A percentile compares a stretch with the other conserved stretches of the same genome.
Conservation (phyloP, 441 rosid genomes). For the Adansonia madagascariensis region DNA sequence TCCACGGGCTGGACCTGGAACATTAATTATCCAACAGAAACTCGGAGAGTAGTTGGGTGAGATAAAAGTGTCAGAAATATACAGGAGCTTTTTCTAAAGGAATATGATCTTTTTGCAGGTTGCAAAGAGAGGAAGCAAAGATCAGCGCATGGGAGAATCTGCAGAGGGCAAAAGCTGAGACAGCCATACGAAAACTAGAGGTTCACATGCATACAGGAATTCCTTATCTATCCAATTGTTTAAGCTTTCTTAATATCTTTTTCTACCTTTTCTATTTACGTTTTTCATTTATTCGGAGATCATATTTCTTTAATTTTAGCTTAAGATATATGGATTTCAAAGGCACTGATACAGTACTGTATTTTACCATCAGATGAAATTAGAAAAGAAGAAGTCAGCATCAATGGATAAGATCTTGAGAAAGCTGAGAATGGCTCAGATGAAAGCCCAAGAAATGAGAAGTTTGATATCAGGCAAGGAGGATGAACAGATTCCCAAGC, state of each 20-base stretch:
- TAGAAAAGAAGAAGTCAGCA: slow-evolving; percentile 84
- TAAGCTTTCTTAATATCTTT: slow-evolving; percentile 1
- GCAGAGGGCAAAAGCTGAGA: slow-evolving; percentile 93
- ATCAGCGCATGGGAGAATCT: slow-evolving; percentile 93
- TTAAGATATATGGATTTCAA: neutral
- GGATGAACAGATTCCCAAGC: slow-evolving; percentile 43
- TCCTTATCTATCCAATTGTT: neutral
- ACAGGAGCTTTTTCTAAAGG: neutral
- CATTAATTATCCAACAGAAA: neutral
- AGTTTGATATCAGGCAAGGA: slow-evolving; percentile 45
- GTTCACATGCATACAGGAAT: slow-evolving; percentile 33
- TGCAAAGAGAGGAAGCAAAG: slow-evolving; percentile 84
- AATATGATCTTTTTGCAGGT: slow-evolving; percentile 44
- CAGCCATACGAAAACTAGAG: slow-evolving; percentile 86
- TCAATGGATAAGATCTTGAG: slow-evolving; percentile 77
- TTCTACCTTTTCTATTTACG: neutral
- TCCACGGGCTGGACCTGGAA: neutral
- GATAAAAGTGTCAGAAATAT: neutral
- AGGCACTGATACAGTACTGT: neutral
- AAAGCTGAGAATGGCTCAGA: slow-evolving; percentile 65
- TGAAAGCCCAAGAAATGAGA: slow-evolving; percentile 81
- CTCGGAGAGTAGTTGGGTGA: neutral
- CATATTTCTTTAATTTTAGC: neutral
- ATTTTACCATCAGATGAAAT: slow-evolving; percentile 57
- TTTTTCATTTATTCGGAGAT: neutral